Conservation (phyloP, 768 basidiomycete genomes). For the Tubosaeta sp. region DNA sequence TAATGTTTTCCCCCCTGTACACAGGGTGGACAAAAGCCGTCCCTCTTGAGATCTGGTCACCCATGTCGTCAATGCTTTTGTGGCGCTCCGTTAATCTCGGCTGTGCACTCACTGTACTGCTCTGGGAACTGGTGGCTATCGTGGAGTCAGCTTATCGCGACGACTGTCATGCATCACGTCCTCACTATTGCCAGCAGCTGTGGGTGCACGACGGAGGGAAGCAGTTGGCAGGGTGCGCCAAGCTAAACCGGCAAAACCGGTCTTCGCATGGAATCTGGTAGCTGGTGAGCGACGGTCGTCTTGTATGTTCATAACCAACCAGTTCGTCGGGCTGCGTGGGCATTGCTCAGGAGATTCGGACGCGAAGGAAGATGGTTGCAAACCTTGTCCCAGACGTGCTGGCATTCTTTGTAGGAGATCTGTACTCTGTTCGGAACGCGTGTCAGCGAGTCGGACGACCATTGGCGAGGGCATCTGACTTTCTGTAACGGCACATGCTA, state of each 20-base stretch:
- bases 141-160: constrained; percentile 21
- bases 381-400: constrained; percentile 53
- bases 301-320: constrained; percentile 34
- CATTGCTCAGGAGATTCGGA: constrained; percentile 9
- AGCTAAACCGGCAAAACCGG: constrained; percentile 67
- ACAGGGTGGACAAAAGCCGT: constrained; percentile 34
- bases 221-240: constrained; percentile 56
- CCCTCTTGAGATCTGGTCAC: constrained; percentile 33
- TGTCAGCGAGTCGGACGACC: constrained; percentile 11
- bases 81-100: constrained; percentile 3
- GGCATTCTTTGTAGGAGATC: constrained; percentile 55
- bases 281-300: constrained; percentile 12
- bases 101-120: constrained; percentile 52
- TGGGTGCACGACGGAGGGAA: constrained; percentile 49
- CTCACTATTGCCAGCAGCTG: constrained; percentile 80
- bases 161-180: constrained; percentile 8
- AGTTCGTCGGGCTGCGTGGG: constrained; percentile 52
- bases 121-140: constrained; percentile 67
- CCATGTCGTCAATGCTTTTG: constrained; percentile 11
- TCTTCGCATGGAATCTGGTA: constrained; percentile 62
- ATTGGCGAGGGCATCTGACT: constrained; percentile 36
- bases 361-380: constrained; percentile 20
- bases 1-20: constrained; percentile 6
- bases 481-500: constrained; percentile 69
- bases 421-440: constrained; percentile 47